Percentiles rank a stretch among this genome's conserved stretches.
Conservation (phyloP, 129 eudicot genomes). For the Artemisia tridentata region DNA sequence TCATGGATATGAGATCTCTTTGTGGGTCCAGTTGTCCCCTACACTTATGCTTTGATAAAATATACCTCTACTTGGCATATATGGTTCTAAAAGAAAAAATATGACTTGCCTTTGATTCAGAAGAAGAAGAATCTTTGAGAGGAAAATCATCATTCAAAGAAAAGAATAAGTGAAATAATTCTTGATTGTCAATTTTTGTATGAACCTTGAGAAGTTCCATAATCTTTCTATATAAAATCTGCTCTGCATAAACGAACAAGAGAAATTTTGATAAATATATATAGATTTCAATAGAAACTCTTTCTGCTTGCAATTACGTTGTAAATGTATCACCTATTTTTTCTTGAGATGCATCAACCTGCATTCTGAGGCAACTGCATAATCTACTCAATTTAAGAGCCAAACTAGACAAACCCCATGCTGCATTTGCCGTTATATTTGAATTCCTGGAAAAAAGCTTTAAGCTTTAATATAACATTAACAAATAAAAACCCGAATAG, state of each 20-base stretch:
- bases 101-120: conserved; percentile 49
- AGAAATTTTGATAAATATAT: background rate
- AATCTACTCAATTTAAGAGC: conserved; percentile 42
- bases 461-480: conserved; percentile 9
- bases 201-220: conserved; percentile 36
- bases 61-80: conserved; percentile 4
- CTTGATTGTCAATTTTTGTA: conserved; percentile 54
- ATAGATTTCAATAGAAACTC: background rate
- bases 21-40: background rate
- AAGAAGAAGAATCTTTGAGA: conserved; percentile 49
- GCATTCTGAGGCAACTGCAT: conserved; percentile 44
- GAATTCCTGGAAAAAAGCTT: conserved; percentile 42
- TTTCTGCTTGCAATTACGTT: background rate
- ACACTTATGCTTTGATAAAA: background rate
- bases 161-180: conserved; percentile 44
- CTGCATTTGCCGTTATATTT: conserved; percentile 39
- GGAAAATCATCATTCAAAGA: conserved; percentile 54
- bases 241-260: conserved; percentile 40
- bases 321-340: conserved; percentile 41
- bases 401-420: conserved; percentile 63
- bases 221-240: conserved; percentile 46
- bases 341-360: conserved; percentile 47
- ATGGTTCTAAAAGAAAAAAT: background rate
- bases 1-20: background rate
- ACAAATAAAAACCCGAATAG: background rate